Evolutionary conservation across 1,284 basidiomycete genomes (phyloP).

Genomic region (Malassezia nana): DNA sequence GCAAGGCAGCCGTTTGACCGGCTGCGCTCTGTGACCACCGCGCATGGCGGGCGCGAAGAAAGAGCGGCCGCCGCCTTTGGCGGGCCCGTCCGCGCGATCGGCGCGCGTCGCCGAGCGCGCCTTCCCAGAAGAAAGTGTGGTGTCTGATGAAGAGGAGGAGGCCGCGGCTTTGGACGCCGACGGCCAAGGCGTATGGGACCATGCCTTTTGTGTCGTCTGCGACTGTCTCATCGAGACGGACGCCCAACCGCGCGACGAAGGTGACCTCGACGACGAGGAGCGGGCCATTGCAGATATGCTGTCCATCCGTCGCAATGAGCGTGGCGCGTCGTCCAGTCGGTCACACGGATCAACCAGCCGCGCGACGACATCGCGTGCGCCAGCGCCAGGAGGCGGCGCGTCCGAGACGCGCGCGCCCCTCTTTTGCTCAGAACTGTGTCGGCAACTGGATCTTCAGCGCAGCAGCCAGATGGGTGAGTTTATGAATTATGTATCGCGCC

Average conservation of each 20-base stretch:
- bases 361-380: not conserved
- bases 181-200: constrained; percentile 16
- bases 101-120: not conserved
- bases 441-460: constrained; percentile 6
- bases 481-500: constrained; percentile 11
- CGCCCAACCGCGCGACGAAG: not conserved
- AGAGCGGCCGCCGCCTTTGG: not conserved
- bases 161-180: constrained; percentile 7
- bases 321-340: not conserved
- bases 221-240: constrained; percentile 16
- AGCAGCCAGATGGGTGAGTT: constrained; percentile 6
- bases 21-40: not conserved
- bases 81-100: not conserved
- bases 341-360: not conserved
- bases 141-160: constrained; percentile 5
- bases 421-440: constrained; percentile 13
- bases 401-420: constrained; percentile 2
- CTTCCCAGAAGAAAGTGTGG: not conserved
- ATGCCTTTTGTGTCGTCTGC: constrained; percentile 17
- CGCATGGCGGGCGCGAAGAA: not conserved
- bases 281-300: constrained; percentile 14
- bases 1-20: not conserved
- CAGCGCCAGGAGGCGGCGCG: no score
- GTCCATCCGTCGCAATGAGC: not conserved
- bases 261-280: constrained; percentile 2